A percentile compares a stretch with the other conserved stretches of the same genome.
Evolutionary conservation across 2,329 filamentous ascomycete genomes (phyloP).

Genomic region (Trichoderma sp.): DNA sequence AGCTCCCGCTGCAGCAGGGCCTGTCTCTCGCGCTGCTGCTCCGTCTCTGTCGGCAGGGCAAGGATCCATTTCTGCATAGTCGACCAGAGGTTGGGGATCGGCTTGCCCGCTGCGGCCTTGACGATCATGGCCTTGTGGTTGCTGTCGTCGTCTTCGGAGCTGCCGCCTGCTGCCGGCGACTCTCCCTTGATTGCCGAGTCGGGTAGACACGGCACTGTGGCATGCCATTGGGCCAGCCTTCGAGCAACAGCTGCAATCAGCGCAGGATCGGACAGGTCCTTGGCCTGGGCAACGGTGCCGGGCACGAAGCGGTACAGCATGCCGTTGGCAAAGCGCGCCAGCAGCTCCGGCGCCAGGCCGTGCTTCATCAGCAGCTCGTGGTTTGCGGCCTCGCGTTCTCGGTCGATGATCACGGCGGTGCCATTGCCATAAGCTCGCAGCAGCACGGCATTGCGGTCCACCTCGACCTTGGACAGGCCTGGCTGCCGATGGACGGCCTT

Average conservation of each 20-base stretch:
- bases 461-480: constrained; percentile 68
- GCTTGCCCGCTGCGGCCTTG: constrained; percentile 64
- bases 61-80: constrained; percentile 95
- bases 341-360: constrained; percentile 79
- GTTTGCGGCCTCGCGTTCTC: constrained; percentile 76
- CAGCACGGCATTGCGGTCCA: constrained; percentile 83
- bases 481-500: constrained; percentile 71
- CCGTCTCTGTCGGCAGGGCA: constrained; percentile 74
- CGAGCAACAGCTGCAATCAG: constrained; percentile 83
- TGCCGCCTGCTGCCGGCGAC: constrained; percentile 39
- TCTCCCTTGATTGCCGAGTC: constrained; percentile 30
- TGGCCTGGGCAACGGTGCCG: constrained; percentile 76
- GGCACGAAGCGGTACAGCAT: constrained; percentile 91
- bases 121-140: constrained; percentile 47
- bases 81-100: constrained; percentile 87
- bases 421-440: constrained; percentile 92
- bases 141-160: constrained; percentile 38
- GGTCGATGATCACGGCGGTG: constrained; percentile 93
- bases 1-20: constrained; percentile 73
- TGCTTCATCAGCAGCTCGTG: constrained; percentile 86
- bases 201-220: constrained; percentile 62
- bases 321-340: constrained; percentile 93
- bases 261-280: constrained; percentile 73
- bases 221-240: constrained; percentile 91
- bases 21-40: constrained; percentile 68